phyloP scores from a whole-genome alignment of 1,139 yeast genomes.

The Diutina sp. region DNA sequence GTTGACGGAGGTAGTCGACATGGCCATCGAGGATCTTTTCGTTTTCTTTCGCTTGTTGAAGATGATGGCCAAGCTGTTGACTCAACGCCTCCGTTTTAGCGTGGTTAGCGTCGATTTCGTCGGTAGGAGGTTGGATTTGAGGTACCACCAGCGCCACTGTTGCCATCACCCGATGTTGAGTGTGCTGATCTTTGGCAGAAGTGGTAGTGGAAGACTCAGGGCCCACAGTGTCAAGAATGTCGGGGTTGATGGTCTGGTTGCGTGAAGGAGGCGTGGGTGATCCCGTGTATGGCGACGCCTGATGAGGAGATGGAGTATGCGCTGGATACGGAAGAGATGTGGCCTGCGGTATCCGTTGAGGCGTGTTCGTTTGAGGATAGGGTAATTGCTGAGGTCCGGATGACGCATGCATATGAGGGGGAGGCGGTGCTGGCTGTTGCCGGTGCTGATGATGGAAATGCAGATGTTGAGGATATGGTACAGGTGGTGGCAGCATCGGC shows the following conservation, averaged over 20 bases:
- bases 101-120: not conserved
- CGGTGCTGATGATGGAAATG: not conserved
- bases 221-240: not conserved
- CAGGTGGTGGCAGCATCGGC: not conserved
- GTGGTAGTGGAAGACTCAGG: not conserved
- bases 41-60: constrained; percentile 26
- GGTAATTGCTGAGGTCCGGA: not conserved
- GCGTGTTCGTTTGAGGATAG: not conserved
- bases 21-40: constrained; percentile 19
- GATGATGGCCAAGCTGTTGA: constrained; percentile 23
- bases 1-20: constrained; percentile 18
- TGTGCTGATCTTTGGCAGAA: not conserved
- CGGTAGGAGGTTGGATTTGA: not conserved
- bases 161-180: not conserved
- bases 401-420: not conserved
- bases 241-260: not conserved
- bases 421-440: not conserved
- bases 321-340: not conserved
- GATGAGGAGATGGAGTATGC: not conserved
- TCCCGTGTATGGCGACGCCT: not conserved
- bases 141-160: not conserved
- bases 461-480: not conserved
- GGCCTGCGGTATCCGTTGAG: not conserved
- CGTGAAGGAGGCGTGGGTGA: not conserved
- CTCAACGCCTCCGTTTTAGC: constrained; percentile 10